Conservation (phyloP, 2,329 filamentous ascomycete genomes). For the Cladophialophora carrionii region DNA sequence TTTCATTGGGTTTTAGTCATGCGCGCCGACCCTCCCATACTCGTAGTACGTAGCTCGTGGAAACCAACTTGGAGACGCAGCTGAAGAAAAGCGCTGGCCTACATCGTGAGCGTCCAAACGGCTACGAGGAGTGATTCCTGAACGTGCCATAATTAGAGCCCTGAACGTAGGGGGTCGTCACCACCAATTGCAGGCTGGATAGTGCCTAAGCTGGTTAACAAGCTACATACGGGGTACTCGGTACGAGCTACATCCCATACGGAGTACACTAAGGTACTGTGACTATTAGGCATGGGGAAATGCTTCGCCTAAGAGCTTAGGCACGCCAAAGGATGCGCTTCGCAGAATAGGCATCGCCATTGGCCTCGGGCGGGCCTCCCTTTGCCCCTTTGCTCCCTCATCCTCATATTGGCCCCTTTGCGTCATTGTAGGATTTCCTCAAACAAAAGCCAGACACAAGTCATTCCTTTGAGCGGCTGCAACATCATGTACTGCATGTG, state of each 20-base stretch:
- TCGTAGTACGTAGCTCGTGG: neutral
- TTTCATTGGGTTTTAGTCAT: neutral
- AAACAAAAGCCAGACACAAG: neutral
- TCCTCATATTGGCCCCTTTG: neutral
- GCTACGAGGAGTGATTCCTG: neutral
- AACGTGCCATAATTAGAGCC: neutral
- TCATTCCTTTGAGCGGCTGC: neutral
- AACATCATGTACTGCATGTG: neutral
- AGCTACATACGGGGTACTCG: no score
- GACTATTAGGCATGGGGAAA: slow-evolving; percentile 1
- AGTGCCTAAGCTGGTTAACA: neutral
- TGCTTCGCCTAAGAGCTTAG: slow-evolving; percentile 5
- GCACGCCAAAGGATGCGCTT: no score
- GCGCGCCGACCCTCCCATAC: neutral
- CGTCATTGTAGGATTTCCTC: neutral
- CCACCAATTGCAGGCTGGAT: neutral
- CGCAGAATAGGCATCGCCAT: neutral
- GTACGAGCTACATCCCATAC: no score
- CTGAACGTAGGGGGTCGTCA: neutral
- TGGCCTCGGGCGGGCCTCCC: neutral
- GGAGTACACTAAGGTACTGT: no score
- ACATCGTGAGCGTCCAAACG: neutral
- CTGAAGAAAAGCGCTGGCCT: neutral
- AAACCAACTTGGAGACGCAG: neutral
- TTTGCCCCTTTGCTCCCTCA: neutral